Percentiles rank a stretch among this genome's conserved stretches.
These are phyloP conservation scores for Colletotrichum coccodes DNA, from an alignment of 2,329 filamentous ascomycete species.

Conservation along the genomic window DNA sequence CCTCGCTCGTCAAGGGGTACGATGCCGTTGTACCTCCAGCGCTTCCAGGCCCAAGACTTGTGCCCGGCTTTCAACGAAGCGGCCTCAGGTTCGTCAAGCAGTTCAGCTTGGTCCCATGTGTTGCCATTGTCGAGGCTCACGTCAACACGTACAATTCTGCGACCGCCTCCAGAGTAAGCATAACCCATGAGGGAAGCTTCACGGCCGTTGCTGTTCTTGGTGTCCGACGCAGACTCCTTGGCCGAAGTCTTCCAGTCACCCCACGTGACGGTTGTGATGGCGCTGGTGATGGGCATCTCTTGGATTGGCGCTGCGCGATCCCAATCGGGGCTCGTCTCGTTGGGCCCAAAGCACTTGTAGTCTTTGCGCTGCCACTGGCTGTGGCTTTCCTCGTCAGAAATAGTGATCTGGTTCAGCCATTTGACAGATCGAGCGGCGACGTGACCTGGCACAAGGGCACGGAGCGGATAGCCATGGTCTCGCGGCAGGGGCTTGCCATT, in stretches of 20 bases:
- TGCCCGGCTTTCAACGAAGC: slow-evolving; percentile 44
- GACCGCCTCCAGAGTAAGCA: slow-evolving; percentile 75
- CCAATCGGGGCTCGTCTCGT: slow-evolving; percentile 70
- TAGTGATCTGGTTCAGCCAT: slow-evolving; percentile 72
- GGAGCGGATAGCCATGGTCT: slow-evolving; percentile 74
- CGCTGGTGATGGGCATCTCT: slow-evolving; percentile 75
- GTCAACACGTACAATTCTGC: slow-evolving; percentile 74
- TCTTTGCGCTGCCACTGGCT: slow-evolving; percentile 75
- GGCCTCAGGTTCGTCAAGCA: slow-evolving; percentile 60
- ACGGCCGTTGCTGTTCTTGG: background rate
- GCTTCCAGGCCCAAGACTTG: slow-evolving; percentile 71
- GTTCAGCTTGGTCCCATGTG: slow-evolving; percentile 71
- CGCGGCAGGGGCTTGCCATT: slow-evolving; percentile 70
- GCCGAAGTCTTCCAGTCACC: slow-evolving; percentile 45
- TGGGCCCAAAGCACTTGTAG: slow-evolving; percentile 76
- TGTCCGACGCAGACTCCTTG: background rate
- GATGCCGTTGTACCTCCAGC: slow-evolving; percentile 67
- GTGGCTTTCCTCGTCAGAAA: slow-evolving; percentile 73
- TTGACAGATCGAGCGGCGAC: slow-evolving; percentile 76
- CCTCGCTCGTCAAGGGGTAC: slow-evolving; percentile 46
- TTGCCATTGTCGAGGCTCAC: slow-evolving; percentile 71
- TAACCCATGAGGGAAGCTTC: slow-evolving; percentile 65
- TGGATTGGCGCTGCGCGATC: slow-evolving; percentile 72
- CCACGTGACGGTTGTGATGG: slow-evolving; percentile 65
- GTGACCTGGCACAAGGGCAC: slow-evolving; percentile 71